phyloP scores from a whole-genome alignment of 352 stramenopile species.

The Phytophthora sojae region DNA sequence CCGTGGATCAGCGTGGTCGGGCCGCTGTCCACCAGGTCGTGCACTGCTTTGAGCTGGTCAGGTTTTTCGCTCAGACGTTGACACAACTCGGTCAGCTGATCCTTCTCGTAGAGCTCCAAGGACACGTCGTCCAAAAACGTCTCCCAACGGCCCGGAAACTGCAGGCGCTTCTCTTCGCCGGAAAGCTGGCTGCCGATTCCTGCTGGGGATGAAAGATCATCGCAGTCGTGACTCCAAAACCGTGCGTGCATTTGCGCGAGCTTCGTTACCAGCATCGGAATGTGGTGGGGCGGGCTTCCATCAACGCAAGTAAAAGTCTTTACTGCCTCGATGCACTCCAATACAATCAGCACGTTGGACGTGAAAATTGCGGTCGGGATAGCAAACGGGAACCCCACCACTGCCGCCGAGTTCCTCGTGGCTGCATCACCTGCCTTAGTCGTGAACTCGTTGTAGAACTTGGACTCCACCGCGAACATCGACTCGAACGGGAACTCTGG shows the following conservation, averaged over 20 bases:
- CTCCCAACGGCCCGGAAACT: constrained; percentile 69
- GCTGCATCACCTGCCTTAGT: constrained; percentile 18
- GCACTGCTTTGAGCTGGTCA: constrained; percentile 47
- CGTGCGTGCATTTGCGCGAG: constrained; percentile 73
- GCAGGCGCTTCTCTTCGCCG: constrained; percentile 61
- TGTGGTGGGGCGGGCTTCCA: constrained; percentile 62
- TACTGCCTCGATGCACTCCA: constrained; percentile 63
- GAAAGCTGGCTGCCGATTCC: constrained; percentile 78
- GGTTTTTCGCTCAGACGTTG: constrained; percentile 52
- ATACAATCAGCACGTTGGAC: constrained; percentile 75
- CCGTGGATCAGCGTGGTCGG: constrained; percentile 78
- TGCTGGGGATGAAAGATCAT: constrained; percentile 52
- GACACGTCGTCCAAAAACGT: constrained; percentile 62
- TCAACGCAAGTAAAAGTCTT: constrained; percentile 67
- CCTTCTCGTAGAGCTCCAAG: constrained; percentile 38
- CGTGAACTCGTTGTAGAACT: constrained; percentile 69
- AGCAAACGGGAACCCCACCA: constrained; percentile 58
- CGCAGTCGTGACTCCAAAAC: constrained; percentile 58
- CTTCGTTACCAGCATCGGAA: constrained; percentile 53
- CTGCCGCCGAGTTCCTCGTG: constrained; percentile 30
- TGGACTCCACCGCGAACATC: constrained; percentile 85
- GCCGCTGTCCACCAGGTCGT: constrained; percentile 59
- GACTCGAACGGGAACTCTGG: constrained; percentile 82
- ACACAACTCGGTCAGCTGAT: constrained; percentile 50
- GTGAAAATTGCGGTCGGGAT: constrained; percentile 66